Evolutionary conservation across 2,329 filamentous ascomycete species (phyloP).

Genomic region (Alternaria brassicicola): DNA sequence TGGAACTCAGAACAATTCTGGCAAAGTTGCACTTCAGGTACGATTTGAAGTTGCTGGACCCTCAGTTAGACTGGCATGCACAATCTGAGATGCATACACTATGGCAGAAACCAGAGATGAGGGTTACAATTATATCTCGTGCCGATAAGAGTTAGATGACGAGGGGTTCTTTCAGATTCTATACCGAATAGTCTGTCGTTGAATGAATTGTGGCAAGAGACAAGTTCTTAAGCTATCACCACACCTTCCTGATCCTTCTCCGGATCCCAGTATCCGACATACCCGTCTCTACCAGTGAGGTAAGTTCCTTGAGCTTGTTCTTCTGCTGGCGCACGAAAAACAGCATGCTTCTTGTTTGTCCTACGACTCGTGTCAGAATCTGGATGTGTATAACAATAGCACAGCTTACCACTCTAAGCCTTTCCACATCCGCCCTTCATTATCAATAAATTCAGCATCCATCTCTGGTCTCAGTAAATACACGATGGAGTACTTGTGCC

Average conservation of each 20-base stretch:
- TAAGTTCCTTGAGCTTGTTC: neutral
- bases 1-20: neutral
- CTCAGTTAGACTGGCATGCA: neutral
- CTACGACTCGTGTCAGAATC: neutral
- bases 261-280: neutral
- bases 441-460: neutral
- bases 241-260: neutral
- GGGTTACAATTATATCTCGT: neutral
- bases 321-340: neutral
- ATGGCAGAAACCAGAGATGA: neutral
- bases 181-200: neutral
- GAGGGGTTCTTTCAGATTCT: neutral
- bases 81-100: neutral
- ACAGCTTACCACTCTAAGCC: neutral
- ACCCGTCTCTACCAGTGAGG: neutral
- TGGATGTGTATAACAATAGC: neutral
- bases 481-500: neutral
- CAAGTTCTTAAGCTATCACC: neutral
- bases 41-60: neutral
- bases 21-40: neutral
- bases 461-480: neutral
- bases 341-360: neutral
- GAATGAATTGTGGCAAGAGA: no score
- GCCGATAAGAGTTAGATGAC: neutral
- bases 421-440: neutral